Evolutionary conservation across 345 rosid genomes (phyloP), one percentile per base, ranked within the genome.

Genomic region (Gossypium mustelinum): DNA sequence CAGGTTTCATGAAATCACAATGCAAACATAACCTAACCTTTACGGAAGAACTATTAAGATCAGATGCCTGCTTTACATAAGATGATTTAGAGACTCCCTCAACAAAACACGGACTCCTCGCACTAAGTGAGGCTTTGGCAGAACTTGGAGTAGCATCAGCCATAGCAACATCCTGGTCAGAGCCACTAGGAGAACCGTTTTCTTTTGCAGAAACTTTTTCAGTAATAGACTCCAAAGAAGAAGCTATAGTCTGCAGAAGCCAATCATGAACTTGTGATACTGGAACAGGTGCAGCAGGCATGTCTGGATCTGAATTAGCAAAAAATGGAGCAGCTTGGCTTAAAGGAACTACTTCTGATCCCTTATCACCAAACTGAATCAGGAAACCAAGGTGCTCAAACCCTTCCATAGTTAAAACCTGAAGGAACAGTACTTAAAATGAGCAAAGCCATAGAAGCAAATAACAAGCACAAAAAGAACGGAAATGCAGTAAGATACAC

Each of bases 281-380:
- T 73, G 99, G 87, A 78, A 92, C 97, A 43, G 98, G 97, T 80
- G 84, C 94, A 48, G 99, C 98, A 59, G 99, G 98, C 99, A 93
- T 96, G 83, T 92, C 98, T 9, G 99, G 97, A 86, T 96, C 99
- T 51, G 99, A 92, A 86, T 96, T 96, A 68, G 99, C 98, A 41
- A 93, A 96, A 87, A 96, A 96, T 0, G 97, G 97, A 84, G 97
- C 87, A 55, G 94, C 90, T 85, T 96, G 95, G 83, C 93, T 88
- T 80, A 96, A 73, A 45, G 95, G 86, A 80, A 85, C 85, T 76
- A 84, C 90, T 87, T 89, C 97, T 48, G 89, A 80, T 77, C 92
- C 97, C 83, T 86, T 96, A 72, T 92, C 97, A 71, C 97, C 97
- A 87, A 93, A 88, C 66, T 93, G 99, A 83, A 96, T 67, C 74